Evolutionary conservation across 257 asterid genomes (phyloP).

Genomic region (Marsdenia floribunda): DNA sequence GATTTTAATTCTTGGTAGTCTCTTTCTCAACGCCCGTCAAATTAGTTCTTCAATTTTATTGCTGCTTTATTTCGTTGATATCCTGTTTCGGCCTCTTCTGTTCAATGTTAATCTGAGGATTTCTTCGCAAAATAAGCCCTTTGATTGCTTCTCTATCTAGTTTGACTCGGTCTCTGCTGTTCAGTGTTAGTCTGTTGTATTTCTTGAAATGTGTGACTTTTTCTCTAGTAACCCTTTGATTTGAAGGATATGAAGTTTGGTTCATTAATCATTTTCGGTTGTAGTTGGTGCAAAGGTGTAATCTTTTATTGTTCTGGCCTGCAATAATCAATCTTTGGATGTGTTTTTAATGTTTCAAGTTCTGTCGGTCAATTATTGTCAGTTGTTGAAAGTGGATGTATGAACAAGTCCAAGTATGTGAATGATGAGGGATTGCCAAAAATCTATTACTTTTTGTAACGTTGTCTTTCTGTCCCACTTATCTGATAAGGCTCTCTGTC

Average conservation of each 20-base stretch:
- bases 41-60: neutral
- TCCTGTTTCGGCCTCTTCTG: neutral
- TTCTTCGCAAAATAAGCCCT: no score
- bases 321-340: neutral
- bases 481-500: neutral
- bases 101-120: neutral
- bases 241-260: neutral
- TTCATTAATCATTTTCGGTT: neutral
- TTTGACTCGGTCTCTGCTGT: neutral
- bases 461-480: neutral
- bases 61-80: neutral
- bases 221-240: neutral
- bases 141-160: no score
- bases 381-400: slow-evolving; percentile 7
- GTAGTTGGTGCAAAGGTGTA: neutral
- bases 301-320: neutral
- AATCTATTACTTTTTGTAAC: neutral
- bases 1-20: neutral
- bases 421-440: neutral
- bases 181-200: neutral
- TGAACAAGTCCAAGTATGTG: neutral
- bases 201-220: neutral
- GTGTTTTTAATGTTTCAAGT: neutral
- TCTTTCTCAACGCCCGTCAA: neutral
- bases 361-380: neutral